These are phyloP conservation scores for Papiliotrema nemorosa DNA, from an alignment of 1,284 basidiomycete species.

Conservation along the genomic window DNA sequence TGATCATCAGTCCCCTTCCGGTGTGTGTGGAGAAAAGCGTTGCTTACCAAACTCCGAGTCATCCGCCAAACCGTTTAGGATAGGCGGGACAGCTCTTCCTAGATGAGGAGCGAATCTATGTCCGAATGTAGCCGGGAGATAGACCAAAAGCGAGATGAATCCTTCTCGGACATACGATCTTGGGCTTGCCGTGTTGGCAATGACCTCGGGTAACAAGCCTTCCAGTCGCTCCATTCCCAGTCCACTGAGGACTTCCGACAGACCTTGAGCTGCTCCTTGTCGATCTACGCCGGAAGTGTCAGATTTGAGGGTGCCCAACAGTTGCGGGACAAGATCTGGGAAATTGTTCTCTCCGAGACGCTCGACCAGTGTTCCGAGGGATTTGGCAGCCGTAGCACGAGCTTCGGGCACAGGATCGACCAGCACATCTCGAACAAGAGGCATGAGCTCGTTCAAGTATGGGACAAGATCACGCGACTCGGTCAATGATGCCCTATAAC, in stretches of 20 bases:
- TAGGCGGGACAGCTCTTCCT: conserved; percentile 89
- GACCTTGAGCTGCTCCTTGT: conserved; percentile 93
- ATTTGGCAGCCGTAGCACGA: conserved; percentile 93
- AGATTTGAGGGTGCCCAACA: conserved; percentile 84
- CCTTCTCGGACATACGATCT: conserved; percentile 93
- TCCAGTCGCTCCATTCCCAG: conserved; percentile 97
- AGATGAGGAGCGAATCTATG: conserved; percentile 91
- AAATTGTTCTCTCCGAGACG: conserved; percentile 93
- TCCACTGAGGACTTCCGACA: conserved; percentile 92
- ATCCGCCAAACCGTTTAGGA: conserved; percentile 88
- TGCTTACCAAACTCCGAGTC: conserved; percentile 70
- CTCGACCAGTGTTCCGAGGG: conserved; percentile 95
- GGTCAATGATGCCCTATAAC: conserved; percentile 68
- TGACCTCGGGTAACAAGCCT: conserved; percentile 88
- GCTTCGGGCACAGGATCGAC: conserved; percentile 96
- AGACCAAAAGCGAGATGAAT: conserved; percentile 96
- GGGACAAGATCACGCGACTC: conserved; percentile 97
- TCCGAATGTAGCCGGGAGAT: conserved; percentile 93
- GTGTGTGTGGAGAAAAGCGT: no score
- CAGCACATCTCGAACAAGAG: conserved; percentile 86
- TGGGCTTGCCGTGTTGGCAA: conserved; percentile 84
- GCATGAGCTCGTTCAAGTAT: conserved; percentile 81
- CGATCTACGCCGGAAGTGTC: conserved; percentile 94
- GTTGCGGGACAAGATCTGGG: conserved; percentile 88
- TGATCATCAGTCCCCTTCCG: conserved; percentile 19